Evolutionary conservation across 148 eudicot species (phyloP).

Genomic region (Nepenthes gracilis): DNA sequence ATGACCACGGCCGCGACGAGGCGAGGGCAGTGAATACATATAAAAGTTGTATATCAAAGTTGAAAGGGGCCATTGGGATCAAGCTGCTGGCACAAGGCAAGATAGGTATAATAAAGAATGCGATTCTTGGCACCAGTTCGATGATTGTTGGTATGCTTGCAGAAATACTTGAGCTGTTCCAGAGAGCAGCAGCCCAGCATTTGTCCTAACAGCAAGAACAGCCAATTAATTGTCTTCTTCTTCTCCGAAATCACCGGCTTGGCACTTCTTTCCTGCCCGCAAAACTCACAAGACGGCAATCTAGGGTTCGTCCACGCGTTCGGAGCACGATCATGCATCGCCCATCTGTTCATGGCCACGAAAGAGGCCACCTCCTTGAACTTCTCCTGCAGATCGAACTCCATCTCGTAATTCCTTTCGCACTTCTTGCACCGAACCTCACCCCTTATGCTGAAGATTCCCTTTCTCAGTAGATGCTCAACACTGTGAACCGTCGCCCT

Average conservation of each 20-base stretch:
- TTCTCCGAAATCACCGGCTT: slow-evolving; percentile 34
- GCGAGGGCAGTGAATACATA: too few species aligned
- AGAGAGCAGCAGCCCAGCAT: slow-evolving; percentile 50
- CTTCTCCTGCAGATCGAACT: slow-evolving; percentile 27
- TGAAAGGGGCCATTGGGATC: too few species aligned
- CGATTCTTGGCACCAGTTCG: slow-evolving; percentile 73
- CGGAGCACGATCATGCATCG: slow-evolving; percentile 40
- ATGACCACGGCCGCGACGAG: too few species aligned
- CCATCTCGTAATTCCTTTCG: slow-evolving; percentile 20
- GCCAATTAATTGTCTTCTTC: slow-evolving; percentile 51
- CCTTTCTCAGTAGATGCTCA: slow-evolving; percentile 4
- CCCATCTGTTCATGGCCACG: slow-evolving; percentile 1
- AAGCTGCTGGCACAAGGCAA: slow-evolving; percentile 38
- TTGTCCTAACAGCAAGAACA: slow-evolving; percentile 58
- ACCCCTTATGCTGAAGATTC: slow-evolving; percentile 23
- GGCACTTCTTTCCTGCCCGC: slow-evolving; percentile 26
- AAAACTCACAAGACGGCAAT: slow-evolving; percentile 28
- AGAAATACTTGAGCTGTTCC: slow-evolving; percentile 55
- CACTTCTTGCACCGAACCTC: slow-evolving; percentile 56
- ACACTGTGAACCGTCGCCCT: slow-evolving; percentile 35
- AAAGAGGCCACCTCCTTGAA: slow-evolving; percentile 18
- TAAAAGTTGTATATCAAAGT: too few species aligned
- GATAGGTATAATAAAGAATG: slow-evolving; percentile 32
- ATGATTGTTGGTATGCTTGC: slow-evolving; percentile 51
- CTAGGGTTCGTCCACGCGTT: slow-evolving; percentile 18